phyloP scores from a whole-genome alignment of 352 stramenopile species.

The Phytophthora aleatoria region DNA sequence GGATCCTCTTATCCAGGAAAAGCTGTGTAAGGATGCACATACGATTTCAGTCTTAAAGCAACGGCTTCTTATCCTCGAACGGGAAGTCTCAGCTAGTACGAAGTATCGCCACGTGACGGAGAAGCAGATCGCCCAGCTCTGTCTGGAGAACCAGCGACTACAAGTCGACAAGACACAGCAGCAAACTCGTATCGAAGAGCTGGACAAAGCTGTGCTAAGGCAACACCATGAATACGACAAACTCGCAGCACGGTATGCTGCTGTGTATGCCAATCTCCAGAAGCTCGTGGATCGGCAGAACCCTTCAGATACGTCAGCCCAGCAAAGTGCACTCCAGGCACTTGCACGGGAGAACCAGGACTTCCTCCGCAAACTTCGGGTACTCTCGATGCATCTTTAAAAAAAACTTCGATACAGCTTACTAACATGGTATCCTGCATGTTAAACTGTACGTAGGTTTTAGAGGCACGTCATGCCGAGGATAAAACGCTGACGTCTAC shows the following conservation, averaged over 20 bases:
- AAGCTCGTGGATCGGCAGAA: constrained; percentile 53
- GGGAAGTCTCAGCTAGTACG: constrained; percentile 36
- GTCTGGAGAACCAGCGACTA: constrained; percentile 47
- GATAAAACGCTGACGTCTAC: constrained; percentile 60
- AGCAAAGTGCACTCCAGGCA: constrained; percentile 58
- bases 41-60: constrained; percentile 53
- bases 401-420: neutral
- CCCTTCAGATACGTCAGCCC: constrained; percentile 8
- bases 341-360: constrained; percentile 78
- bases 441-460: constrained; percentile 34
- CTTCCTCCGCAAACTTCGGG: constrained; percentile 59
- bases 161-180: constrained; percentile 45
- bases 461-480: constrained; percentile 61
- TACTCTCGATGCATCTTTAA: constrained; percentile 9
- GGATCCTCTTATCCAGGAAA: constrained; percentile 24
- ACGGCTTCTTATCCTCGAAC: constrained; percentile 50
- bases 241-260: constrained; percentile 60
- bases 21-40: constrained; percentile 40
- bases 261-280: constrained; percentile 59
- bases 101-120: constrained; percentile 39
- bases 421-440: neutral
- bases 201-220: constrained; percentile 49
- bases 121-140: constrained; percentile 43
- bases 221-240: constrained; percentile 73
- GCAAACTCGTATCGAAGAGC: constrained; percentile 41